Percentiles rank a stretch among this genome's conserved stretches.
These are phyloP conservation scores for Puccinia horiana DNA, from an alignment of 1,284 basidiomycete species.

Conservation along the genomic window DNA sequence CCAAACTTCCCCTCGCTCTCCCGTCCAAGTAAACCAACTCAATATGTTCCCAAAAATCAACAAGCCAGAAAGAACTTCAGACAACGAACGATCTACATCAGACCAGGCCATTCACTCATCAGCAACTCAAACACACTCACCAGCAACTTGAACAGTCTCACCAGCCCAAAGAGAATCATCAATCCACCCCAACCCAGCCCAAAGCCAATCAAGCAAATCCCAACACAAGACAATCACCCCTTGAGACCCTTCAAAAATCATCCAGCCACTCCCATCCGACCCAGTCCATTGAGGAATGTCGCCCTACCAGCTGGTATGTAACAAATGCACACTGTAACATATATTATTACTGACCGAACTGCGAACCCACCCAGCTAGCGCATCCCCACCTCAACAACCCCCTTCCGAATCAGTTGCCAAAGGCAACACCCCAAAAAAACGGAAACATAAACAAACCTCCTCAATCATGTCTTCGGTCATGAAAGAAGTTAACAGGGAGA, in stretches of 20 bases:
- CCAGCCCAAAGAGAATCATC: neutral
- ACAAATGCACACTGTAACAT: too few relatives aligned
- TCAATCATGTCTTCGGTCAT: conserved; percentile 41
- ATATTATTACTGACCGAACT: neutral
- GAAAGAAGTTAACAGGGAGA: conserved; percentile 25
- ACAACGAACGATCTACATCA: conserved; percentile 13
- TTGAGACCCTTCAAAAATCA: conserved; percentile 10
- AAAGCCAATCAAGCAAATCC: too few relatives aligned
- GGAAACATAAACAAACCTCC: conserved; percentile 13
- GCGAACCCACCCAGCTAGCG: neutral
- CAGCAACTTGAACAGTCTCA: neutral
- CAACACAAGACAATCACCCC: neutral
- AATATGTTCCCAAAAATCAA: neutral
- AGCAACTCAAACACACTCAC: conserved; percentile 5
- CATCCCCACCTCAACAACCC: conserved; percentile 5
- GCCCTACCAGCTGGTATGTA: conserved; percentile 37
- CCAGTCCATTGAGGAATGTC: conserved; percentile 33
- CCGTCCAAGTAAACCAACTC: conserved; percentile 13
- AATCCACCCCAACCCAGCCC: neutral
- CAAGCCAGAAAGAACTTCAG: neutral
- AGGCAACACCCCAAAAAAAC: conserved; percentile 5
- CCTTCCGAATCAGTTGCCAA: neutral
- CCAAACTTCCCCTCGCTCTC: conserved; percentile 31
- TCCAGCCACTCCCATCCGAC: conserved; percentile 11
- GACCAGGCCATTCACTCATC: conserved; percentile 29